A percentile compares a stretch with the other conserved stretches of the same genome.
Conservation (phyloP, 208 protist species). For the Leishmania gerbilli region DNA sequence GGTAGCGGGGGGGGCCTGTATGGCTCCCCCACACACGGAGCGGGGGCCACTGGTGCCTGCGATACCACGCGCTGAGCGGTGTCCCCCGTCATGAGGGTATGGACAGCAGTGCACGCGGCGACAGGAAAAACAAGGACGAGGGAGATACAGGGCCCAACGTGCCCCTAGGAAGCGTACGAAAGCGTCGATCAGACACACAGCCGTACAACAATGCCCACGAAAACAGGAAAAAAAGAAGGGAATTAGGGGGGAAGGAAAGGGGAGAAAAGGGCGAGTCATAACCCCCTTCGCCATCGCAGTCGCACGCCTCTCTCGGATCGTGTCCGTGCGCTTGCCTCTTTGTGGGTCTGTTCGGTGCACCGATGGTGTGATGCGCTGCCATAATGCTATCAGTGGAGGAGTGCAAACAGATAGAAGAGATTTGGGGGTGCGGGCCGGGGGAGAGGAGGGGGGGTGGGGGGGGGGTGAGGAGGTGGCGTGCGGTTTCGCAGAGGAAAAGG, state of each 20-base stretch:
- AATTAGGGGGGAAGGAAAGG: neutral
- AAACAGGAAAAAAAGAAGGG: neutral
- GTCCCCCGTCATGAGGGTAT: neutral
- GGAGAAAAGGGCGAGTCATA: neutral
- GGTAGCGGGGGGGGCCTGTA: neutral
- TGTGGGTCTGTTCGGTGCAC: neutral
- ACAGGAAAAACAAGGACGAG: neutral
- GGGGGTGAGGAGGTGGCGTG: neutral
- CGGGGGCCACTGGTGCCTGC: neutral
- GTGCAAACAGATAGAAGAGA: neutral
- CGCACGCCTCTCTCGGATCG: neutral
- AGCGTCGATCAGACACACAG: neutral
- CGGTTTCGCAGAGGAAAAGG: constrained; percentile 1
- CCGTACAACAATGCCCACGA: neutral
- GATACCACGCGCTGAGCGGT: neutral
- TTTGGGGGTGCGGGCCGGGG: neutral
- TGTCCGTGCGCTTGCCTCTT: neutral
- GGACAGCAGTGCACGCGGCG: neutral
- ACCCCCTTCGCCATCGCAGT: neutral
- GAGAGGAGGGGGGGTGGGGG: no score
- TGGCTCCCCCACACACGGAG: neutral
- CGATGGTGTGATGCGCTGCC: neutral
- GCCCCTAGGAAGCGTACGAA: neutral
- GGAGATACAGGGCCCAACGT: neutral
- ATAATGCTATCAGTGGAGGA: neutral